phyloP scores from a whole-genome alignment of 345 rosid genomes.

The Erucastrum elatum region DNA sequence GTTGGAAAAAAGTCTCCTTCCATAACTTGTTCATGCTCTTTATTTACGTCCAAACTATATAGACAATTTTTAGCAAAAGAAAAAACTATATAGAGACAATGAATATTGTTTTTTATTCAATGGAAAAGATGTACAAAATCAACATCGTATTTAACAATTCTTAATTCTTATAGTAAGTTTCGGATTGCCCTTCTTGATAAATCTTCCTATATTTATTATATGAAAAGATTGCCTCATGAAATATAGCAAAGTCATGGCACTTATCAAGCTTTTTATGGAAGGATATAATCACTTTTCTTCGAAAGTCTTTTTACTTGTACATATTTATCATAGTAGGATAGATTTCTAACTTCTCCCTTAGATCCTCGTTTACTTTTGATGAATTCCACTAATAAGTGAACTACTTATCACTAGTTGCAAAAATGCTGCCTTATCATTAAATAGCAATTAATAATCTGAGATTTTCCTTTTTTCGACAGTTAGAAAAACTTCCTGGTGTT shows the following conservation, averaged over 20 bases:
- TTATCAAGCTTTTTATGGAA: not conserved
- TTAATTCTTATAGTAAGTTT: not conserved
- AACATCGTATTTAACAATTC: not conserved
- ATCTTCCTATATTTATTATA: not conserved
- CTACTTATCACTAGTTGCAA: not conserved
- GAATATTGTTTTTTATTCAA: not conserved
- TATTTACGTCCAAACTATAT: not conserved
- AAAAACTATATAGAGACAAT: not conserved
- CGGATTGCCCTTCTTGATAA: not conserved
- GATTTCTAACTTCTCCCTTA: not conserved
- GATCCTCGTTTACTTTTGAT: not conserved
- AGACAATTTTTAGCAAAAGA: too few species aligned
- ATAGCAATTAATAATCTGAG: not conserved
- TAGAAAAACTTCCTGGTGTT: not conserved
- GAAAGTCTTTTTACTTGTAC: not conserved
- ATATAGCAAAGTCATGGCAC: not conserved
- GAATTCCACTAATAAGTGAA: not conserved
- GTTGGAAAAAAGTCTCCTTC: not conserved
- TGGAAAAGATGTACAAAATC: not conserved
- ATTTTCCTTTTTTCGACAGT: conserved; percentile 2
- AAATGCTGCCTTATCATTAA: not conserved
- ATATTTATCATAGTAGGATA: not conserved
- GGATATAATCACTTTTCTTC: not conserved
- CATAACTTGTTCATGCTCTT: not conserved
- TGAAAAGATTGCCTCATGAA: not conserved